Base-by-base conservation (phyloP, 1,139 yeast genomes). In the Pneumocystis wakefieldiae region DNA sequence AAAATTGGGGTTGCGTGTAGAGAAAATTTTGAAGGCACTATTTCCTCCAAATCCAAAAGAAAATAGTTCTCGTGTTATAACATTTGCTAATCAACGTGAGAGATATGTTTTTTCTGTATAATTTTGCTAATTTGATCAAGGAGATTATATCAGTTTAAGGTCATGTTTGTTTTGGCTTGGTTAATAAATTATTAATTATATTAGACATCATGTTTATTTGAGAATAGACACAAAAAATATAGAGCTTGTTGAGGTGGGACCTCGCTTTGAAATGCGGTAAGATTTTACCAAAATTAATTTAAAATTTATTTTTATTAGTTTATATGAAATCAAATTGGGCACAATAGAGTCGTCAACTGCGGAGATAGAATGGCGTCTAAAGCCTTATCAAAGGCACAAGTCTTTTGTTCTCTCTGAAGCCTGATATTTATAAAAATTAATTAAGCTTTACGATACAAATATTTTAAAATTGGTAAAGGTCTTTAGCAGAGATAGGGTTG, bases 21-120 rank as follows among this genome's bases (percentile, higher is more conserved):
- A 78, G 35, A 84, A 85, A 61, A 80, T 90, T 35, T 76, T 92
- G 69, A 88, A 92, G 74, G 95, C 94, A 74, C 75, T 92, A 70
- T 92, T 91, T 75, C 97, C 98, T 3, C 95, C 97, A 0, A 97
- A 97, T n/a, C 96, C 86, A 7, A 92, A 92, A 75, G 83, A 84
- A 69, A 96, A 90, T 70, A 81, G 88, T 53, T 83, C 94, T 12
- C 78, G 99, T 70, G 97, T 92, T 32, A 85, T 92, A 62, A 87
- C 96, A 1, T 94, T 92, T 76, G 84, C 88, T 59, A 94, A 94
- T 73, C 81, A 83, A 65, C 96, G 91, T 64, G 98, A 92, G n/a
- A 10, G 1, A 17, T n/a, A 39, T 1, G 6, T 24, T 8, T 75
- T 24, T 48, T 19, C 24, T 19, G 1, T 48, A 48, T 3, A 12